These are phyloP conservation scores for Cordyceps cateniannulata DNA, from an alignment of 2,329 filamentous ascomycete species.

Conservation along the genomic window DNA sequence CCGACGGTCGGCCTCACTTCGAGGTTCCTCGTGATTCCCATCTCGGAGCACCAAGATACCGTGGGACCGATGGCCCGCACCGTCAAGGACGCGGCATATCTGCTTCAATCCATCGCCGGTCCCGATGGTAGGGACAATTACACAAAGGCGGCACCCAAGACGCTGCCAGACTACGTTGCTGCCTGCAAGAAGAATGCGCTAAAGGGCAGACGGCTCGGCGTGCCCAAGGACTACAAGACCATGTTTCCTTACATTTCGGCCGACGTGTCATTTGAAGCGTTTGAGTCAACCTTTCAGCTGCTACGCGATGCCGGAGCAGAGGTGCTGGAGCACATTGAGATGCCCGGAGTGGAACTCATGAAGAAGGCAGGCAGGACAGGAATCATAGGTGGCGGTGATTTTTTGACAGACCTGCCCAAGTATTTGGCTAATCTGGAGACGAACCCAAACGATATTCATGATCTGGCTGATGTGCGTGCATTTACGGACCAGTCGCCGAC, in stretches of 20 bases:
- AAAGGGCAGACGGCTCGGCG: slow-evolving; percentile 53
- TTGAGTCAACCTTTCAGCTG: slow-evolving; percentile 46
- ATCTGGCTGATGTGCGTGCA: slow-evolving; percentile 41
- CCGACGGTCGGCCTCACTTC: slow-evolving; percentile 62
- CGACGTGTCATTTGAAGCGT: slow-evolving; percentile 36
- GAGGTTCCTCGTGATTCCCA: slow-evolving; percentile 57
- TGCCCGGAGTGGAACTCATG: slow-evolving; percentile 42
- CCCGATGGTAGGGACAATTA: slow-evolving; percentile 56
- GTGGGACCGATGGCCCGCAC: slow-evolving; percentile 59
- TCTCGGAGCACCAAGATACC: slow-evolving; percentile 58
- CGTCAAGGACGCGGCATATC: slow-evolving; percentile 57
- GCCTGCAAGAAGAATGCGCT: slow-evolving; percentile 49
- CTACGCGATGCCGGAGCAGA: slow-evolving; percentile 50
- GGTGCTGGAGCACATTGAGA: slow-evolving; percentile 50
- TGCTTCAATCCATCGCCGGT: slow-evolving; percentile 58
- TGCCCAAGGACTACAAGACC: slow-evolving; percentile 47
- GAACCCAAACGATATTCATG: slow-evolving; percentile 52
- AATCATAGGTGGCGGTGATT: slow-evolving; percentile 51
- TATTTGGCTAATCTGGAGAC: slow-evolving; percentile 49
- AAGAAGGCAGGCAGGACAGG: slow-evolving; percentile 40
- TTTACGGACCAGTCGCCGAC: slow-evolving; percentile 47
- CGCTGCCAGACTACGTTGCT: slow-evolving; percentile 52
- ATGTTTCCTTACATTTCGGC: slow-evolving; percentile 27
- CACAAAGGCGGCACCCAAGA: slow-evolving; percentile 49
- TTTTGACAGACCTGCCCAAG: slow-evolving; percentile 43